Percentiles rank a stretch among this genome's conserved stretches.
Conservation (phyloP, 106 monocot genomes). For the Agapanthus africanus region DNA sequence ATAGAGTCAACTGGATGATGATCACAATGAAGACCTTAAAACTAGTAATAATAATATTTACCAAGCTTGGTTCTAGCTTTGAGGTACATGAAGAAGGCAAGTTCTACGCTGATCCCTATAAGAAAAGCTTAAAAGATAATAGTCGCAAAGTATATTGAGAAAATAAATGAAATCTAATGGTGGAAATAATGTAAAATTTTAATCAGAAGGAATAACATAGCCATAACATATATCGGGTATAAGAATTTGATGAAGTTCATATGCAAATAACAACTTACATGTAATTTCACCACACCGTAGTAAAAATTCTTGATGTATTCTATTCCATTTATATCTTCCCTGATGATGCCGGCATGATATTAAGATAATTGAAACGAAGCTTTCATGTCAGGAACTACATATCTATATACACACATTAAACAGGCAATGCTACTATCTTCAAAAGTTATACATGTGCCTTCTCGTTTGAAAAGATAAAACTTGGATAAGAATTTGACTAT, state of each 20-base stretch:
- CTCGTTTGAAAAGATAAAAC: background rate
- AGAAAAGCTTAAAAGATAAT: background rate
- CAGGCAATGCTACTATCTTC: no score
- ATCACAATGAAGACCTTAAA: background rate
- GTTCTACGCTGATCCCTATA: conserved; percentile 77
- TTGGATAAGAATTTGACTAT: no score
- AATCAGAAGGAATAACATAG: no score
- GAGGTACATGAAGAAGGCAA: conserved; percentile 70
- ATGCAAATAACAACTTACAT: conserved; percentile 29
- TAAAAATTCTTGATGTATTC: conserved; percentile 28
- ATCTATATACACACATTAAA: background rate
- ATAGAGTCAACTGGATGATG: background rate
- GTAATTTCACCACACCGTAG: conserved; percentile 44
- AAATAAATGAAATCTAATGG: background rate
- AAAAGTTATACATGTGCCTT: no score
- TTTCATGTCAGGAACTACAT: no score
- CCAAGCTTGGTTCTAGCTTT: conserved; percentile 46
- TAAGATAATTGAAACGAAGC: background rate
- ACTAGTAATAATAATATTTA: conserved; percentile 9
- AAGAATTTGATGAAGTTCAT: background rate
- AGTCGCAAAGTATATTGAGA: background rate
- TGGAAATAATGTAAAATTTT: no score
- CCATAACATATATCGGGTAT: background rate
- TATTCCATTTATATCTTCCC: conserved; percentile 45
- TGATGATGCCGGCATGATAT: background rate